Evolutionary conservation across 2,329 filamentous ascomycete genomes (phyloP), one percentile per base, ranked within the genome.

Genomic region (Xylariales sp.): DNA sequence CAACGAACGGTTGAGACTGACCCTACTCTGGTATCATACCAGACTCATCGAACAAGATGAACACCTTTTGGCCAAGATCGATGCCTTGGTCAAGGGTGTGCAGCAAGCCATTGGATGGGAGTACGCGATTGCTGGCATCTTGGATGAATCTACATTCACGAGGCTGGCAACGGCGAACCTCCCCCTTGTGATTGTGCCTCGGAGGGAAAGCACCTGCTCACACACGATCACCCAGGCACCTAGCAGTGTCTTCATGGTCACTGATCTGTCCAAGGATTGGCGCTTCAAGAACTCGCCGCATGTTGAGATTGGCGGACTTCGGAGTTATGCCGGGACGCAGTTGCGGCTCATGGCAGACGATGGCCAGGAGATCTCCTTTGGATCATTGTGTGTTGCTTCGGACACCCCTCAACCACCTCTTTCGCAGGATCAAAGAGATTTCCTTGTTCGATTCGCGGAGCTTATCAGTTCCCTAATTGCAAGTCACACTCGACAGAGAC

Each of bases 51-150:
- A 37, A 8, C 18, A 44, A 11, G 42, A 40, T 28, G 38, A 37
- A 3, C 8, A n/a, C 2, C 32, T 44, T 2, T 20, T 41, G 19
- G 22, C 42, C 21, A 39, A 40, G 37, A 39, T 44, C n/a, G 36
- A 44, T 12, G 31, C 36, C 15, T 24, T 40, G 7, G 36, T 40
- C 20, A 36, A 44, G 9, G 36, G 36, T 18, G 6, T 40, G 12
- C 38, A 44, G 16, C 25, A 44, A 25, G 31, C 42, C 12, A 44
- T 44, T 18, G 42, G 42, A 12, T 44, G 42, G 42, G 42, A 38
- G 3, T 44, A 36, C 22, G 38, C 42, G 12, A 44, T 44, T 20
- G 38, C 33, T 11, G 42, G 42, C 5, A 27, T 44, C 20, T 18
- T 44, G 38, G 35, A 21, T 28, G 33, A 36, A 14, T 31, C 22